Percentiles rank a stretch among this genome's conserved stretches.
These are phyloP conservation scores for Coccinonectria pachysandricola DNA, from an alignment of 2,329 filamentous ascomycete genomes.

Conservation along the genomic window DNA sequence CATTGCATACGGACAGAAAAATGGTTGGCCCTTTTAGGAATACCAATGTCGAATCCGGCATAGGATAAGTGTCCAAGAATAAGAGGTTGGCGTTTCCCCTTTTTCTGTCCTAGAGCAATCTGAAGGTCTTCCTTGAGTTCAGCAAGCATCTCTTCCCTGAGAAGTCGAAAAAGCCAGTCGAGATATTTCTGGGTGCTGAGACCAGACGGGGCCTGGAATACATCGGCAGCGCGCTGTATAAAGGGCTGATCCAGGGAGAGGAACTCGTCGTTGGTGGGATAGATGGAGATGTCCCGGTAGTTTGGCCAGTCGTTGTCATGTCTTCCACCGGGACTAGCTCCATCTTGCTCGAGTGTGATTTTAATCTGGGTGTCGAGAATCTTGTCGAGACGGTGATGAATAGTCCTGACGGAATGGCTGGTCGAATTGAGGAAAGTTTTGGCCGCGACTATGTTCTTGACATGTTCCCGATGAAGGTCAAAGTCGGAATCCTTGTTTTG, in stretches of 20 bases:
- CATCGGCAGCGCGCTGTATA: constrained; percentile 40
- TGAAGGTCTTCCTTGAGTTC: constrained; percentile 54
- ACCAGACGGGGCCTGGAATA: constrained; percentile 28
- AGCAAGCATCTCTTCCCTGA: constrained; percentile 60
- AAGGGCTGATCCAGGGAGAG: constrained; percentile 41
- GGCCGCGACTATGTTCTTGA: constrained; percentile 17
- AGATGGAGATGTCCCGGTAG: constrained; percentile 50
- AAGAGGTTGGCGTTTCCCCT: constrained; percentile 29
- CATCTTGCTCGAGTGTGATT: neutral
- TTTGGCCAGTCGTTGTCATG: constrained; percentile 64
- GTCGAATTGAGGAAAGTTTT: constrained; percentile 16
- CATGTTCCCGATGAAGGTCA: constrained; percentile 4
- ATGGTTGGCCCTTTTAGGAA: constrained; percentile 18
- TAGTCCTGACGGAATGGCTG: constrained; percentile 13
- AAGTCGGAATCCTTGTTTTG: constrained; percentile 12
- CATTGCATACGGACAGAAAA: constrained; percentile 31
- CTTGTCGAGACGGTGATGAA: constrained; percentile 30
- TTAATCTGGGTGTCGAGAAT: constrained; percentile 20
- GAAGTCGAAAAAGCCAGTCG: constrained; percentile 62
- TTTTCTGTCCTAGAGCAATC: constrained; percentile 36
- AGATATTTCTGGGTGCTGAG: constrained; percentile 40
- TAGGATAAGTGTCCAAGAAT: constrained; percentile 31
- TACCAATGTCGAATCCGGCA: constrained; percentile 25
- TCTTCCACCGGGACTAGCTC: constrained; percentile 46
- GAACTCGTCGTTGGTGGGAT: constrained; percentile 58